Base-by-base conservation (phyloP, 495 filamentous ascomycete species). In the Articulospora tetracladia region DNA sequence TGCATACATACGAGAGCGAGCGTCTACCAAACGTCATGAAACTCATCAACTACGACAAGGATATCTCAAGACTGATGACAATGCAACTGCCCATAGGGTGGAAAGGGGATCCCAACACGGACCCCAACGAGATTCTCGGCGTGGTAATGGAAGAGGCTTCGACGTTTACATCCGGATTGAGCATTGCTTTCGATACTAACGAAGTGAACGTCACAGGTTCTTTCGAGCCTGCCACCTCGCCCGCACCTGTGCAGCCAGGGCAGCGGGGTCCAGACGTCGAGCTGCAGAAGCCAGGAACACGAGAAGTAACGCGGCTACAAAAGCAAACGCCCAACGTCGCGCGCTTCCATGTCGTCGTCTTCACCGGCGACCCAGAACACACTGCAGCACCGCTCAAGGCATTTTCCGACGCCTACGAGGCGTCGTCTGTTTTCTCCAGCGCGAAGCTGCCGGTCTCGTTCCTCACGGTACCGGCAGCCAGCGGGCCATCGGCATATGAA, bases 31-130 rank as follows among this genome's bases (percentile, higher is more conserved):
- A 76, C 27, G 77, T 75, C 0, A 65, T 76, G 32, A 70, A 59
- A 20, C 65, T 74, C 54, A 78, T 73, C 55, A 72, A 76, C 20
- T 77, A 76, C 41, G 79, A 82, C 63, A 78, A 77, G 54, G 74
- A 76, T 55, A 73, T 74, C 11, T 67, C 65, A 20, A 41, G 65
- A 23, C 57, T 67, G 15, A 67, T 67, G 61, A 67, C 65, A 1
- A 74, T 73, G 68, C 72, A 73, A 41, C 47, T 74, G 8, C 77
- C 77, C 0, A 66, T 73, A 47, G 65, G 66, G 15, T 79, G 77
- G 77, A 63, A 59, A 51, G 75, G 75, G 10, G 71, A 76, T 53
- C 69, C 71, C 27, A 61, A 68, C 41, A 70, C 73, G 30, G 75
- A 79, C 53, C 70, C 74, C 17, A 77, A 79, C 51, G 72, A 73